Percentiles rank a stretch among this genome's conserved stretches.
These are phyloP conservation scores for Wilcoxina mikolae DNA, from an alignment of 495 filamentous ascomycete species.

Conservation along the genomic window DNA sequence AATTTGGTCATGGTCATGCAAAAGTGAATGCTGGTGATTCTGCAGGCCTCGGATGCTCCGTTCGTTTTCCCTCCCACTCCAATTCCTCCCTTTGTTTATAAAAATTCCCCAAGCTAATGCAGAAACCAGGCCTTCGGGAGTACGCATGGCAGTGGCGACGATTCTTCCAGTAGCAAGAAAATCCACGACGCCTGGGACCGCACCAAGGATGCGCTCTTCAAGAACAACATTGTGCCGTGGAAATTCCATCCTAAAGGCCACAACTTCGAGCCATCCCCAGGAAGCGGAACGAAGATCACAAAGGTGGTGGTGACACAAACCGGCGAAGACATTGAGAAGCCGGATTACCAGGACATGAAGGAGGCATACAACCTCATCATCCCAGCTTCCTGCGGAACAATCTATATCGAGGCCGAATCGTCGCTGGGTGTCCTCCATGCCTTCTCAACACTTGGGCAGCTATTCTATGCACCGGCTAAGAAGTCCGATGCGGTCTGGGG, in stretches of 20 bases:
- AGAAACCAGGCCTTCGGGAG: too few relatives aligned
- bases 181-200: conserved; percentile 29
- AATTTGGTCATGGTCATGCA: too few relatives aligned
- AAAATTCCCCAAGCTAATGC: too few relatives aligned
- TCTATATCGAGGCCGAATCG: conserved; percentile 45
- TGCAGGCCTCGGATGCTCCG: too few relatives aligned
- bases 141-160: neutral
- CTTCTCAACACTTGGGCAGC: conserved; percentile 55
- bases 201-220: conserved; percentile 40
- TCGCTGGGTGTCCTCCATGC: conserved; percentile 52
- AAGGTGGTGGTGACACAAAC: conserved; percentile 47
- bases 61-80: too few relatives aligned
- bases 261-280: conserved; percentile 44
- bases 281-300: conserved; percentile 35
- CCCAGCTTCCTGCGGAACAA: conserved; percentile 29
- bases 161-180: neutral
- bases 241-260: conserved; percentile 49
- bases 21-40: too few relatives aligned
- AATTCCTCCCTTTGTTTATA: too few relatives aligned
- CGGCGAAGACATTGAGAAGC: conserved; percentile 37
- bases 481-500: conserved; percentile 43
- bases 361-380: conserved; percentile 58
- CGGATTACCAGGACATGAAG: conserved; percentile 49
- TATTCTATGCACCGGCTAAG: conserved; percentile 52
- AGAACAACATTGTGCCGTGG: conserved; percentile 56